These are phyloP conservation scores for Oryza longistaminata DNA, from an alignment of 176 grass and related monocot species.

Conservation along the genomic window DNA sequence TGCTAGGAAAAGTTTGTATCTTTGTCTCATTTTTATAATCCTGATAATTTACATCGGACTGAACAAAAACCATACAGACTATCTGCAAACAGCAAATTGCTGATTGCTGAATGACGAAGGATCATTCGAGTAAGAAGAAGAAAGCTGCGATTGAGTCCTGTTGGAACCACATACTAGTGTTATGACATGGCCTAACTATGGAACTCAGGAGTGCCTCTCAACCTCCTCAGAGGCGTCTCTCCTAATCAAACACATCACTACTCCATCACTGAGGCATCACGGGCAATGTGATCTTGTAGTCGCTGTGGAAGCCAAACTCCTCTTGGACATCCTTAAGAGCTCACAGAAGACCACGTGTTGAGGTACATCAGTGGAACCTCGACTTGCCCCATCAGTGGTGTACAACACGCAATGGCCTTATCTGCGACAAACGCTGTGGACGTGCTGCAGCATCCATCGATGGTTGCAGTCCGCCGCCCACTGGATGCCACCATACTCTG, in stretches of 20 bases:
- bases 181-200: conserved; percentile 33
- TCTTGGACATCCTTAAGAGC: conserved; percentile 39
- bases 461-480: background rate
- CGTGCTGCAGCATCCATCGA: background rate
- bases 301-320: conserved; percentile 42
- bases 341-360: conserved; percentile 1
- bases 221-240: conserved; percentile 45
- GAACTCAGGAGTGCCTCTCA: conserved; percentile 47
- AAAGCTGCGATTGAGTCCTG: no score
- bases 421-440: background rate
- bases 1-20: background rate
- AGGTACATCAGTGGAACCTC: conserved; percentile 40
- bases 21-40: background rate
- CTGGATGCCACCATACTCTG: conserved; percentile 37
- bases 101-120: no score
- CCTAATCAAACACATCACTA: conserved; percentile 52
- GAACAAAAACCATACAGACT: background rate
- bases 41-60: background rate
- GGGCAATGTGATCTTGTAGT: conserved; percentile 47
- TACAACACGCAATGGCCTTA: conserved; percentile 35
- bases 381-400: conserved; percentile 14
- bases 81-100: conserved; percentile 34
- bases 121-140: no score
- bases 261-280: conserved; percentile 44
- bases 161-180: background rate